Evolutionary conservation across 768 basidiomycete genomes (phyloP).

Genomic region (Podaxis sp.): DNA sequence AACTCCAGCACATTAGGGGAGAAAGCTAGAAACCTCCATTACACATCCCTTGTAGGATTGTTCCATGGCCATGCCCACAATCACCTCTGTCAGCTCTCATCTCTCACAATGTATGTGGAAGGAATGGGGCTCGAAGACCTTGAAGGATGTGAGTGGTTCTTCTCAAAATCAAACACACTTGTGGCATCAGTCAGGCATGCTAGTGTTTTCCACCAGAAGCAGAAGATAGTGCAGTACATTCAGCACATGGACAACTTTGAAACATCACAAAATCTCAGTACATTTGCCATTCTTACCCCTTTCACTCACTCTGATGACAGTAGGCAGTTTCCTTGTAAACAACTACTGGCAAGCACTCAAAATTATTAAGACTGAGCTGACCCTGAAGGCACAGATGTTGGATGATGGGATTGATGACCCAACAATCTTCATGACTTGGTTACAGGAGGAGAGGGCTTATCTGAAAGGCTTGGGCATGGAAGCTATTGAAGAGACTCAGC

Average conservation of each 20-base stretch:
- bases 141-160: constrained; percentile 25
- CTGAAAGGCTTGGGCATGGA: constrained; percentile 15
- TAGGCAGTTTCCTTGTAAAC: neutral
- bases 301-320: neutral
- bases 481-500: constrained; percentile 16
- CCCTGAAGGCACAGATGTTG: neutral
- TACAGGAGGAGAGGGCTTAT: constrained; percentile 19
- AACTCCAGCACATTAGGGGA: constrained; percentile 21
- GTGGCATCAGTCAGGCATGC: constrained; percentile 19
- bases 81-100: constrained; percentile 24
- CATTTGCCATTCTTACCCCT: neutral
- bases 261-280: constrained; percentile 6
- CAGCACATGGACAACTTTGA: constrained; percentile 8
- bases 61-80: constrained; percentile 33
- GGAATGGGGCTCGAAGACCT: constrained; percentile 28
- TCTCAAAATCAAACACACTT: constrained; percentile 24
- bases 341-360: neutral
- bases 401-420: neutral
- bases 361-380: neutral
- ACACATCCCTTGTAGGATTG: constrained; percentile 19
- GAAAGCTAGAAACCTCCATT: constrained; percentile 1
- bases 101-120: constrained; percentile 23
- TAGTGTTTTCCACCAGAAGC: constrained; percentile 11
- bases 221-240: constrained; percentile 12
- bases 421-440: constrained; percentile 14